Evolutionary conservation across 352 stramenopile genomes (phyloP).

Genomic region (Globisporangium rhizosaccharum): DNA sequence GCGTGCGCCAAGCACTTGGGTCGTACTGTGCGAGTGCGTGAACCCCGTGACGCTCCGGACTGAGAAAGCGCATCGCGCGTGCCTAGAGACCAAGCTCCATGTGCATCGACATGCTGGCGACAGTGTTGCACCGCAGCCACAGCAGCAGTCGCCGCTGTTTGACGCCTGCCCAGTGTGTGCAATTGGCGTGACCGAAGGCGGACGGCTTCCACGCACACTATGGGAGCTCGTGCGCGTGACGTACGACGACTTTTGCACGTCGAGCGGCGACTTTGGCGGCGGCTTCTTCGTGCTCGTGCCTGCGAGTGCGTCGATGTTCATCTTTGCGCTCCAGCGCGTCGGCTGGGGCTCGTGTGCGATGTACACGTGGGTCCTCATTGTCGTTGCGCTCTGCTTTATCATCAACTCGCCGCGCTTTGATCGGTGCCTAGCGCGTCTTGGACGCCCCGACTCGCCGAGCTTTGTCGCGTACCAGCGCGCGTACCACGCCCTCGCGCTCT

Average conservation of each 20-base stretch:
- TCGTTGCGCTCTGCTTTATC: constrained; percentile 38
- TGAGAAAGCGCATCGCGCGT: constrained; percentile 29
- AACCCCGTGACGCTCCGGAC: constrained; percentile 20
- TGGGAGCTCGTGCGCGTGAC: constrained; percentile 25
- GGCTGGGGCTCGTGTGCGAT: constrained; percentile 26
- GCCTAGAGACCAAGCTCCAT: constrained; percentile 16
- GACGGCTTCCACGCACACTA: constrained; percentile 20
- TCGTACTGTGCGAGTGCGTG: constrained; percentile 33
- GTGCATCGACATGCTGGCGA: not conserved
- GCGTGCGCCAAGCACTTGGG: constrained; percentile 34
- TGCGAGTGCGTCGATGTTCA: constrained; percentile 24
- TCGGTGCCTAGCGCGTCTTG: constrained; percentile 25
- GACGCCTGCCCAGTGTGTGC: constrained; percentile 16
- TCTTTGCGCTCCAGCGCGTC: constrained; percentile 25
- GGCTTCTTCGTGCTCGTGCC: constrained; percentile 43
- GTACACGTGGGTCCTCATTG: constrained; percentile 31
- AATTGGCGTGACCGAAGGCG: not conserved
- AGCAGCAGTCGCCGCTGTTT: not conserved
- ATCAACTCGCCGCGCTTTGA: constrained; percentile 39
- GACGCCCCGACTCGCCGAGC: constrained; percentile 19
- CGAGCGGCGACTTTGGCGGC: constrained; percentile 29
- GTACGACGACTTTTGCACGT: constrained; percentile 24
- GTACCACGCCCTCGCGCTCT: constrained; percentile 32
- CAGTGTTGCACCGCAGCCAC: not conserved
- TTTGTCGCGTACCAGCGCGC: constrained; percentile 41